Evolutionary conservation across 164 flowering plant genomes (phyloP).

Genomic region (Kingdonia uniflora): DNA sequence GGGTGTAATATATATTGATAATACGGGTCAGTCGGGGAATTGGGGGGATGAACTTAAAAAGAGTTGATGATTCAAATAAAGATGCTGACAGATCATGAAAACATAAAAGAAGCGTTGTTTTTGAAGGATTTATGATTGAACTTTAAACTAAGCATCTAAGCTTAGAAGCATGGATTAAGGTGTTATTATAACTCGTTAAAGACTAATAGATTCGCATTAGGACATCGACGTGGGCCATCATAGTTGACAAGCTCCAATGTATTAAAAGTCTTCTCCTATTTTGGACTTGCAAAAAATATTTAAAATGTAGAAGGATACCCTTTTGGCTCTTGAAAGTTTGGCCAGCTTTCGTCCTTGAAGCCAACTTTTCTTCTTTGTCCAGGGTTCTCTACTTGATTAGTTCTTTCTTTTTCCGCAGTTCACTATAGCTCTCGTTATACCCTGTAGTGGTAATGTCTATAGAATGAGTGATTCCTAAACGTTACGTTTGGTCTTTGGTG

Average conservation of each 20-base stretch:
- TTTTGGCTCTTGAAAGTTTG: constrained; percentile 30
- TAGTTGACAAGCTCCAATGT: constrained; percentile 22
- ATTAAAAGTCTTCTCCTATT: constrained; percentile 17
- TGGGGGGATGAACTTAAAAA: constrained; percentile 12
- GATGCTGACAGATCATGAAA: constrained; percentile 49
- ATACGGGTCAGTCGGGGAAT: constrained; percentile 5
- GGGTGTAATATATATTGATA: neutral
- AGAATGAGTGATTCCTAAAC: too few relatives aligned
- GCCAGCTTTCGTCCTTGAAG: constrained; percentile 44
- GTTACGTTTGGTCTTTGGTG: too few relatives aligned
- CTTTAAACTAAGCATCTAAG: constrained; percentile 16
- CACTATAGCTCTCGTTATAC: too few relatives aligned
- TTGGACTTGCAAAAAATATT: constrained; percentile 5
- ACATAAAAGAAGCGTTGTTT: constrained; percentile 18
- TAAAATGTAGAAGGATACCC: constrained; percentile 15
- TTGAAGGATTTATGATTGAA: constrained; percentile 33
- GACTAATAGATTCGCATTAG: neutral
- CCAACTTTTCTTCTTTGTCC: constrained; percentile 17
- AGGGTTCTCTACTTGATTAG: too few relatives aligned
- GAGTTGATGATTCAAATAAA: constrained; percentile 27
- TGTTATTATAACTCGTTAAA: neutral
- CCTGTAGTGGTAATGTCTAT: too few relatives aligned
- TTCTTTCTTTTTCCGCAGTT: too few relatives aligned
- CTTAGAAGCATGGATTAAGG: constrained; percentile 3
- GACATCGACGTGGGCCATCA: too few relatives aligned